Evolutionary conservation across 169 alveolate genomes (phyloP), one percentile per base, ranked within the genome.

Genomic region (Fabrea salina): DNA sequence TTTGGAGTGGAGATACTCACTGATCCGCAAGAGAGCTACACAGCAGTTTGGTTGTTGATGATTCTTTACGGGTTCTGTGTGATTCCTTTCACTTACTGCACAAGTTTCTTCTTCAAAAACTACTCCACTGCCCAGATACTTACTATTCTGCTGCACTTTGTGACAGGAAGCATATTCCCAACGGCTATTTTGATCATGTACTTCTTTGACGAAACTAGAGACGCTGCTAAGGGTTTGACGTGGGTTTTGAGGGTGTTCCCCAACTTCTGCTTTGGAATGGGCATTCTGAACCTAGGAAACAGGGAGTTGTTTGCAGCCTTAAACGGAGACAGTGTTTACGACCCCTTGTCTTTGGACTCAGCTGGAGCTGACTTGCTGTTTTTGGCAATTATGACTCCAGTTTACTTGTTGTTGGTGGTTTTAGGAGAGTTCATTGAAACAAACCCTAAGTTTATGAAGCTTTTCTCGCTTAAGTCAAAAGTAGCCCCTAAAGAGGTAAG

Each of bases 171-270:
- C 13, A 40, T 71, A 6, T 19, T 86, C 0, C 79, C 88, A 25
- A 44, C 66, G 4, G 66, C 75, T 0, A 41, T 78, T 43, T 64
- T 37, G n/a, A 40, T 82, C 33, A 35, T 86, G 4, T 39, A 67
- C 43, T 8, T 71, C 4, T 51, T 82, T 35, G 50, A 40, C 51
- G 30, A 81, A 3, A 78, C 86, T 3, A 75, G 80, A 37, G 47
- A n/a, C 27, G 61, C 61, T 54, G 86, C 58, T 0, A 61, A 64
- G 3, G 57, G 30, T 13, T 53, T 81, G 0, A 30, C 30, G 37
- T 88, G 88, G 87, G 32, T 88, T n/a, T 84, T 84, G 1, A 80
- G 84, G 75, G 16, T 76, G 8, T 61, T 75, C 2, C 93, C 93
- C 8, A 76, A 84, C 0, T 88, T 84, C 64, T 50, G 88, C 35